A percentile compares a stretch with the other conserved stretches of the same genome.
Conservation (phyloP, 352 stramenopile genomes). For the Phytophthora ramorum region DNA sequence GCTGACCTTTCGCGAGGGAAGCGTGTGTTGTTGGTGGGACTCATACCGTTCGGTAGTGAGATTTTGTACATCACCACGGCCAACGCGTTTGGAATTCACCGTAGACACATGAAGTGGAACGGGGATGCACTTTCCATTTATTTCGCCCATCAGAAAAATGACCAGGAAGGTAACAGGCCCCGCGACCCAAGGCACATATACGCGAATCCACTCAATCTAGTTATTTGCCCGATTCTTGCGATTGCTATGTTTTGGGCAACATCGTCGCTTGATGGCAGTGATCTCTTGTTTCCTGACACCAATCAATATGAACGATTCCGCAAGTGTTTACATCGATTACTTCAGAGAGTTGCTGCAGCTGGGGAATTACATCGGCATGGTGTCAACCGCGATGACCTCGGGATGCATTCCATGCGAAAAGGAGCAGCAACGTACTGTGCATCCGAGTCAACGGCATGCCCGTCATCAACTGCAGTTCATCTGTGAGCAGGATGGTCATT, state of each 20-base stretch:
- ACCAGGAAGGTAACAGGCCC: constrained; percentile 27
- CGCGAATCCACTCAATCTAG: neutral
- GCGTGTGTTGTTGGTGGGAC: too few species aligned
- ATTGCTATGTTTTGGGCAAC: constrained; percentile 4
- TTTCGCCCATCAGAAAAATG: constrained; percentile 52
- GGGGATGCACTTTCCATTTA: constrained; percentile 42
- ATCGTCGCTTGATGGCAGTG: neutral
- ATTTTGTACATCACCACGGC: too few species aligned
- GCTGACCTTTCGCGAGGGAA: too few species aligned
- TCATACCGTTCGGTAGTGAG: too few species aligned
- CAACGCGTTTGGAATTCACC: constrained; percentile 24
- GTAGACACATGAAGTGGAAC: constrained; percentile 31
- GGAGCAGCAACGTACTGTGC: constrained; percentile 26
- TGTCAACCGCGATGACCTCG: constrained; percentile 20
- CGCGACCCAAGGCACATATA: constrained; percentile 9
- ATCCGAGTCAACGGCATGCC: constrained; percentile 30
- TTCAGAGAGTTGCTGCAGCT: neutral
- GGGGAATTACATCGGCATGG: constrained; percentile 21
- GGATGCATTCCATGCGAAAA: constrained; percentile 36
- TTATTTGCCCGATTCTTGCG: constrained; percentile 1
- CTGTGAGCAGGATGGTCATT: constrained; percentile 22
- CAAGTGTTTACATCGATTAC: neutral
- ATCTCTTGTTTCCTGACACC: neutral
- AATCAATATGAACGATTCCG: neutral
- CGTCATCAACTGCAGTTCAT: constrained; percentile 23